Evolutionary conservation across 139 green algal genomes (phyloP), one percentile per base, ranked within the genome.

Genomic region (Micractinium conductrix): DNA sequence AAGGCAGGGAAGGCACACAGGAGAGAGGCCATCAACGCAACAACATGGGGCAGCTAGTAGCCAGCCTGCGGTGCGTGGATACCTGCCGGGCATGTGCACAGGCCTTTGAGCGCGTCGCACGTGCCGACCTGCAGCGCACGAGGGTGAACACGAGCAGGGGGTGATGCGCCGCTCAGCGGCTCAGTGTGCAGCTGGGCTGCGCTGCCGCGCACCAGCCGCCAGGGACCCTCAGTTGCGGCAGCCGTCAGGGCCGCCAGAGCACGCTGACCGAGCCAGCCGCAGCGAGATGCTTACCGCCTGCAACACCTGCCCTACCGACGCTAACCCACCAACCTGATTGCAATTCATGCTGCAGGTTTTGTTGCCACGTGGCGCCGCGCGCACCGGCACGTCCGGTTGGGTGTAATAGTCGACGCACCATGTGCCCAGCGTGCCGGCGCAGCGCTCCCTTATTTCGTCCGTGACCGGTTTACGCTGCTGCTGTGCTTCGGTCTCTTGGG

Each of bases 311-410:
- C n/a, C n/a, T n/a, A n/a, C n/a, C n/a, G n/a, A n/a, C n/a, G n/a
- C n/a, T n/a, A n/a, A n/a, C n/a, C 33, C 35, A 17, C 58, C 16
- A 12, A n/a, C 76, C 76, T 82, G 40, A 40, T 82, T 82, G 76
- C 76, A 82, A 28, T 82, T 37, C 55, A 82, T 26, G 76, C 76
- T 82, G 76, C 76, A 82, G 9, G 76, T 82, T 17, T 53, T 43
- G 58, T 82, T 82, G 58, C 76, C 76, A 7, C 76, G 63, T 2
- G 76, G 76, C 55, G 76, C 76, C 4, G 76, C 72, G 26, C 53
- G 38, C 7, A 58, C 76, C 24, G 38, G 76, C 45, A 82, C 76
- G 28, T 82, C 76, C 1, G 37, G 53, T 28, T 82, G 76, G 6
- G 76, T 82, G n/a, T 55, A 28, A 28, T 72, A 82, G 28, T 71